Evolutionary conservation across 208 protist species (phyloP).

Genomic region (Lotmaria passim): DNA sequence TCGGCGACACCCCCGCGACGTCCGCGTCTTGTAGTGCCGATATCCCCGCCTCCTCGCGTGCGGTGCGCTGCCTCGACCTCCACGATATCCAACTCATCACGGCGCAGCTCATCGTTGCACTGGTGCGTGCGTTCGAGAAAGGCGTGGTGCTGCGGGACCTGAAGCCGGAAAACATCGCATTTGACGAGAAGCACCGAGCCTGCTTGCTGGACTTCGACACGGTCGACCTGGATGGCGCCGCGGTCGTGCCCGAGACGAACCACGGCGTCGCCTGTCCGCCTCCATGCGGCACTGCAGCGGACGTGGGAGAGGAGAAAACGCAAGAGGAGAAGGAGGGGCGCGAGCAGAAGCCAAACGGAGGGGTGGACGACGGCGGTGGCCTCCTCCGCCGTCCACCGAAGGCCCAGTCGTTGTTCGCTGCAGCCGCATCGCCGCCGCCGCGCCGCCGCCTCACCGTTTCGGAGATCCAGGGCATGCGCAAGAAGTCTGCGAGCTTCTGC

Average conservation of each 20-base stretch:
- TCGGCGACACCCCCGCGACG: background rate
- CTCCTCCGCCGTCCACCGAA: background rate
- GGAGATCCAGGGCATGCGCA: conserved; percentile 83
- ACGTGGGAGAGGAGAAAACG: conserved; percentile 13
- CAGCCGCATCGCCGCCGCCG: conserved; percentile 7
- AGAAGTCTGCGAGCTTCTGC: conserved; percentile 84
- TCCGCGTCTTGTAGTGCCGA: too few species aligned
- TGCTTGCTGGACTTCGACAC: conserved; percentile 92
- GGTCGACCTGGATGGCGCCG: conserved; percentile 51
- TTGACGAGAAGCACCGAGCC: conserved; percentile 80
- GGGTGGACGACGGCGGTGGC: background rate
- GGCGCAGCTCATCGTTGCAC: conserved; percentile 76
- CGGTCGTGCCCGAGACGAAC: conserved; percentile 47
- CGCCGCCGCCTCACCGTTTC: conserved; percentile 77
- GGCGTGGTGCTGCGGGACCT: conserved; percentile 88
- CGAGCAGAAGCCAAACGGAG: too few species aligned
- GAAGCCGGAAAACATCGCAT: conserved; percentile 91
- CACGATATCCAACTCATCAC: conserved; percentile 86
- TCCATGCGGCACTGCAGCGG: background rate
- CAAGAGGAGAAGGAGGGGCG: background rate
- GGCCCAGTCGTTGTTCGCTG: background rate
- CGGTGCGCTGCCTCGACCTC: conserved; percentile 74
- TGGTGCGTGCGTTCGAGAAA: conserved; percentile 53
- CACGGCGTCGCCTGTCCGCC: conserved; percentile 46
- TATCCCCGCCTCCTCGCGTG: conserved; percentile 34